Evolutionary conservation across 2,329 filamentous ascomycete species (phyloP).

Genomic region (Juglanconis juglandina): DNA sequence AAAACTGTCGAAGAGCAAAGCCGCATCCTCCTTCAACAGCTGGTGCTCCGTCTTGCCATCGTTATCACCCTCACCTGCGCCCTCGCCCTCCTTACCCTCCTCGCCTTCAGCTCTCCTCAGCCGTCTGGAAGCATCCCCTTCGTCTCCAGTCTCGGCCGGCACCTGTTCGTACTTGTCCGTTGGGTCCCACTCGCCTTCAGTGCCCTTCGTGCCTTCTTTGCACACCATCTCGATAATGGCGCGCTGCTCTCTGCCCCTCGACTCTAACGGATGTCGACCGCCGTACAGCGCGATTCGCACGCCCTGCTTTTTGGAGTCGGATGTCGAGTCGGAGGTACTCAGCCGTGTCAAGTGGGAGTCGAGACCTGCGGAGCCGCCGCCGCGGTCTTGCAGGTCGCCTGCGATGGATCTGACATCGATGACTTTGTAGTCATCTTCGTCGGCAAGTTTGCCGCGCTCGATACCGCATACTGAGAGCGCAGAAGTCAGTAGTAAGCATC

Average conservation of each 20-base stretch:
- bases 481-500: neutral
- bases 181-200: constrained; percentile 64
- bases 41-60: constrained; percentile 46
- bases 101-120: constrained; percentile 26
- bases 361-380: constrained; percentile 48
- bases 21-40: constrained; percentile 53
- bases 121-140: constrained; percentile 12
- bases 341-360: constrained; percentile 66
- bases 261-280: constrained; percentile 52
- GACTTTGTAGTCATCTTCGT: constrained; percentile 47
- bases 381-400: constrained; percentile 60
- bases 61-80: constrained; percentile 18
- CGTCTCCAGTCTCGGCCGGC: constrained; percentile 8
- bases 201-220: constrained; percentile 66
- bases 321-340: constrained; percentile 59
- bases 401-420: constrained; percentile 68
- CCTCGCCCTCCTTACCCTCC: constrained; percentile 15
- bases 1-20: constrained; percentile 76
- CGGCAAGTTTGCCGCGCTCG: constrained; percentile 48
- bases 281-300: constrained; percentile 65
- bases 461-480: constrained; percentile 69
- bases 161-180: constrained; percentile 46
- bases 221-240: constrained; percentile 86
- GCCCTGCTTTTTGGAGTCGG: constrained; percentile 68
- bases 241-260: constrained; percentile 59